Evolutionary conservation across 306 rosid genomes (phyloP).

Genomic region (Quercus suber): DNA sequence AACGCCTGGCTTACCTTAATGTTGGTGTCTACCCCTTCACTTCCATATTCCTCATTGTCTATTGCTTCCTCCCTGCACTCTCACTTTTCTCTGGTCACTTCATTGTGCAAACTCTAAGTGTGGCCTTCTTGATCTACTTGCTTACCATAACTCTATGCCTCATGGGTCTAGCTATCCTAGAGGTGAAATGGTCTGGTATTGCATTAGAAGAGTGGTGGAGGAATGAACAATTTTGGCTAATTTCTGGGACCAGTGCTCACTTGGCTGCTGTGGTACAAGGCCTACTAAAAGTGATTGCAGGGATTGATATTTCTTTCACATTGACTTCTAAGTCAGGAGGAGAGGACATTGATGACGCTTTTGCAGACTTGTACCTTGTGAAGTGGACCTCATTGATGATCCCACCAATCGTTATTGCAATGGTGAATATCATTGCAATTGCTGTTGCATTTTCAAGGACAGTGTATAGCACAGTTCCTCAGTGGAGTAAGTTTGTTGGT

Average conservation of each 20-base stretch:
- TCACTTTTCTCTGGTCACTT: slow-evolving; percentile 42
- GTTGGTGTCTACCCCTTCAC: slow-evolving; percentile 57
- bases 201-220: slow-evolving; percentile 59
- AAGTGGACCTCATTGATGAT: slow-evolving; percentile 51
- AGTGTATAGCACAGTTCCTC: slow-evolving; percentile 27
- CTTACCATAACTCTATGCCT: slow-evolving; percentile 42
- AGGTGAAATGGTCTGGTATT: slow-evolving; percentile 48
- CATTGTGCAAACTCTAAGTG: slow-evolving; percentile 39
- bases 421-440: slow-evolving; percentile 43
- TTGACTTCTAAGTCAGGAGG: slow-evolving; percentile 35
- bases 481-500: slow-evolving; percentile 50
- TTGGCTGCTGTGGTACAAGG: slow-evolving; percentile 53
- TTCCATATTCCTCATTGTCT: slow-evolving; percentile 44
- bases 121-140: slow-evolving; percentile 42
- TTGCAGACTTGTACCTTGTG: slow-evolving; percentile 45
- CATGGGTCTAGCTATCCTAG: slow-evolving; percentile 27
- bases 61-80: slow-evolving; percentile 58
- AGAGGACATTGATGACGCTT: slow-evolving; percentile 35
- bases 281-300: slow-evolving; percentile 44
- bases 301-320: slow-evolving; percentile 53
- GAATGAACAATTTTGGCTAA: slow-evolving; percentile 56
- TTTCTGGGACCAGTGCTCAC: slow-evolving; percentile 52
- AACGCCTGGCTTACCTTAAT: slow-evolving; percentile 48
- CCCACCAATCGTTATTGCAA: slow-evolving; percentile 46
- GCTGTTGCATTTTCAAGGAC: slow-evolving; percentile 37